Evolutionary conservation across 768 basidiomycete species (phyloP).

Genomic region (Hygrocybe punicea): DNA sequence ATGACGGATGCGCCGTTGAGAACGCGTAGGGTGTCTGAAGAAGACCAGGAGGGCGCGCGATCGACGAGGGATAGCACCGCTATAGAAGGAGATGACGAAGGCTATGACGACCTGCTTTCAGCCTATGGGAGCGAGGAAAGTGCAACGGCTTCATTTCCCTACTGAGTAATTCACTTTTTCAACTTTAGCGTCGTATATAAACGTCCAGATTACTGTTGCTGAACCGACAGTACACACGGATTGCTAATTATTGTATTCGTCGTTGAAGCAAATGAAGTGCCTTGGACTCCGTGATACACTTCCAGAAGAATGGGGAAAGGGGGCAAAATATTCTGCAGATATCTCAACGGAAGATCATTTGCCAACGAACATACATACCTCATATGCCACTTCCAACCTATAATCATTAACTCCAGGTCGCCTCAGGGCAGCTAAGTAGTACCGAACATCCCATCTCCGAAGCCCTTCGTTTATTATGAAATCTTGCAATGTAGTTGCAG

Average conservation of each 20-base stretch:
- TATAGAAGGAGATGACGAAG: conserved; percentile 74
- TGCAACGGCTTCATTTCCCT: conserved; percentile 9
- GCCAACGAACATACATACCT: conserved; percentile 41
- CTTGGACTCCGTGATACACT: conserved; percentile 60
- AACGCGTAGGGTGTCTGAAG: conserved; percentile 48
- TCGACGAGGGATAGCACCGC: conserved; percentile 58
- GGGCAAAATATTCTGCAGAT: conserved; percentile 60
- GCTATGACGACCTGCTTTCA: conserved; percentile 73
- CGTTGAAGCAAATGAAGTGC: neutral
- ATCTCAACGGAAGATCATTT: conserved; percentile 1
- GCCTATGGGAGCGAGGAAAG: conserved; percentile 79
- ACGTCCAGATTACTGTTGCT: neutral
- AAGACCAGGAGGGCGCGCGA: conserved; percentile 38
- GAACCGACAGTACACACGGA: neutral
- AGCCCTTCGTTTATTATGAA: conserved; percentile 74
- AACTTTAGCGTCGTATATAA: neutral
- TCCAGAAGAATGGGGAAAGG: conserved; percentile 56
- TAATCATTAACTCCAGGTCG: conserved; percentile 26
- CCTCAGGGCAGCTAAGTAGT: conserved; percentile 56
- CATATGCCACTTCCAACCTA: conserved; percentile 53
- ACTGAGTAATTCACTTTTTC: neutral
- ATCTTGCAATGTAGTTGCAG: conserved; percentile 51
- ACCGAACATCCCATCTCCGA: conserved; percentile 66
- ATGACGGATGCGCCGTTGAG: conserved; percentile 36
- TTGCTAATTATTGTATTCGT: neutral